Conservation (phyloP, 2,329 filamentous ascomycete species). For the Geosmithia morbida region DNA sequence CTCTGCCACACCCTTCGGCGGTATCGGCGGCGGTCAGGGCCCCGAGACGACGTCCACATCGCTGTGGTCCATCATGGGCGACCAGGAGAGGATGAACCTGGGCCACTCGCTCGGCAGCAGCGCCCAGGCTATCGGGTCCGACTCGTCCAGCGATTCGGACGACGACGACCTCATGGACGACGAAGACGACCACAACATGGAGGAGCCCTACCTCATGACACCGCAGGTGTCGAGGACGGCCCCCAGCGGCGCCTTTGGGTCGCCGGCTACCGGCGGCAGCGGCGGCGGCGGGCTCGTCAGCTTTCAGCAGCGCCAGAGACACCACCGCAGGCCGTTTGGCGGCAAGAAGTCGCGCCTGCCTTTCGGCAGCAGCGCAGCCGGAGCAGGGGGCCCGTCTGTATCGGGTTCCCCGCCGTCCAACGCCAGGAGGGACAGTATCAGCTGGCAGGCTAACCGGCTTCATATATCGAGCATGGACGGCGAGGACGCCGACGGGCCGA, state of each 20-base stretch:
- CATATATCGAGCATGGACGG: conserved; percentile 57
- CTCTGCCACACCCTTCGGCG: neutral
- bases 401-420: conserved; percentile 62
- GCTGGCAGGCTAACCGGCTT: conserved; percentile 77
- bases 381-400: conserved; percentile 23
- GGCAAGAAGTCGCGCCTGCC: conserved; percentile 36
- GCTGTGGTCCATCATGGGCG: conserved; percentile 57
- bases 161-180: conserved; percentile 60
- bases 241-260: conserved; percentile 38
- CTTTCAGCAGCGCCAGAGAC: conserved; percentile 63
- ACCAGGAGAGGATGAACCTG: conserved; percentile 54
- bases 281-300: conserved; percentile 64
- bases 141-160: conserved; percentile 61
- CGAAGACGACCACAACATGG: conserved; percentile 62
- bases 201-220: conserved; percentile 70
- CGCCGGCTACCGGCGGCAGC: conserved; percentile 56
- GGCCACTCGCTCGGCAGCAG: conserved; percentile 70
- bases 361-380: conserved; percentile 26
- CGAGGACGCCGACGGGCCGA: conserved; percentile 39
- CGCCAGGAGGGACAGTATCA: conserved; percentile 73
- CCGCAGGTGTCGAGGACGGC: conserved; percentile 57
- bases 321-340: conserved; percentile 43
- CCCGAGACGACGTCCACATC: conserved; percentile 54
- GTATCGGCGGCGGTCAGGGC: conserved; percentile 11
- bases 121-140: conserved; percentile 51